Conservation (phyloP, 306 rosid species). For the Cicer judaicum region DNA sequence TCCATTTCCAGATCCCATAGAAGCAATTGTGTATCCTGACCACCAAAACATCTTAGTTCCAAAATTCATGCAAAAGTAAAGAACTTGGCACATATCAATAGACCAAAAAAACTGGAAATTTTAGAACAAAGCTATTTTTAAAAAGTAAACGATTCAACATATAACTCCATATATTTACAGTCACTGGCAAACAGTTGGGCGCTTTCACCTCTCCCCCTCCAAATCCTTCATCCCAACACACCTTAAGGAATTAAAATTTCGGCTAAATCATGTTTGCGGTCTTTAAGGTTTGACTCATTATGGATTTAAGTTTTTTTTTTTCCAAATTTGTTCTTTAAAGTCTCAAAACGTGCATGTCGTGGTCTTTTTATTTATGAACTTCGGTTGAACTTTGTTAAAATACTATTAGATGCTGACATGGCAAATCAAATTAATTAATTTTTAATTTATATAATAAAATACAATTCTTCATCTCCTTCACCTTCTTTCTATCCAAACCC, state of each 20-base stretch:
- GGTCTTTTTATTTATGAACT: too few species aligned
- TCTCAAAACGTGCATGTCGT: too few species aligned
- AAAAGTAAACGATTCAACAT: background rate
- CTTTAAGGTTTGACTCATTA: too few species aligned
- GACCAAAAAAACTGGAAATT: background rate
- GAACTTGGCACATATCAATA: background rate
- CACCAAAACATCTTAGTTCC: slow-evolving; percentile 37
- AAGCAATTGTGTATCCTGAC: slow-evolving; percentile 93
- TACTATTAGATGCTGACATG: too few species aligned
- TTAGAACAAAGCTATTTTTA: slow-evolving; percentile 1
- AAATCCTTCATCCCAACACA: background rate
- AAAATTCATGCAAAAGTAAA: background rate
- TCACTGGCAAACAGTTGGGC: slow-evolving; percentile 21
- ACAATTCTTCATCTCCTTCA: too few species aligned
- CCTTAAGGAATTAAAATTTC: background rate
- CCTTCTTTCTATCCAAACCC: too few species aligned
- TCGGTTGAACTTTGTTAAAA: too few species aligned
- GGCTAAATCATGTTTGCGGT: too few species aligned
- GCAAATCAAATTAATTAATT: too few species aligned
- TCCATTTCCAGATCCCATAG: slow-evolving; percentile 93
- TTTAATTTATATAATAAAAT: too few species aligned
- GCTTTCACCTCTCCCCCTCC: slow-evolving; percentile 19
- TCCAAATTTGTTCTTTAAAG: too few species aligned
- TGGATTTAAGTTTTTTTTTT: too few species aligned
- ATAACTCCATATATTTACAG: slow-evolving; percentile 3